Evolutionary conservation across 108 stramenopile species (phyloP), one percentile per base, ranked within the genome.

Genomic region (Stephanodiscus minutulus): DNA sequence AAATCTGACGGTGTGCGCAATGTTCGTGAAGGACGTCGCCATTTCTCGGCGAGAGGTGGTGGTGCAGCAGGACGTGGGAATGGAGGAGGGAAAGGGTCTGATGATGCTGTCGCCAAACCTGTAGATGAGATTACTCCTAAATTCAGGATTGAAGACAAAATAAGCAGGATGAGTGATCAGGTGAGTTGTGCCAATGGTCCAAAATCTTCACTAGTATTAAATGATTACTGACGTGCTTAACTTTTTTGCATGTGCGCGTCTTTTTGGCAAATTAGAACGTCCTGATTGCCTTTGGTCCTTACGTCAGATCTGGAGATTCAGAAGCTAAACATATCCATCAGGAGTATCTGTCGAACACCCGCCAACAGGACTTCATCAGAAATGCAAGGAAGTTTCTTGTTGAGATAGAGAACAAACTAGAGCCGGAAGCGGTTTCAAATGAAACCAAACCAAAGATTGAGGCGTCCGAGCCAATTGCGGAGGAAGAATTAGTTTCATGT

Each of bases 281-380:
- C 7, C 68, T 90, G 61, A 87, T 90, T 52, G 82, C 83, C 3
- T 90, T 90, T 52, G 85, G 88, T 67, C 87, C 87, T 4, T 86
- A 84, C 50, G 78, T 92, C 28, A 85, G 86, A 56, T 62, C 76
- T 39, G 86, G 86, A 55, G 65, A 90, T 70, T 25, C 73, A 33
- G 64, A 84, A 44, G 91, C 91, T 11, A 59, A 73, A 15, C 21
- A 35, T n/a, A 88, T 92, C 31, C 91, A 92, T 66, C 84, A 88
- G 77, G 31, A 54, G 9, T 90, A 88, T 68, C 83, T 87, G 61
- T 37, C 76, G 10, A 49, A 64, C 33, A 72, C 60, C 31, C 65
- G 84, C 56, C 86, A 90, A 50, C 59, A 67, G 54, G 67, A 82
- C 20, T 90, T 92, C 63, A 58, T 92, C 48, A 55, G 72, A 25